phyloP scores from a whole-genome alignment of 2,329 filamentous ascomycete genomes.

The Thelonectria rubi region DNA sequence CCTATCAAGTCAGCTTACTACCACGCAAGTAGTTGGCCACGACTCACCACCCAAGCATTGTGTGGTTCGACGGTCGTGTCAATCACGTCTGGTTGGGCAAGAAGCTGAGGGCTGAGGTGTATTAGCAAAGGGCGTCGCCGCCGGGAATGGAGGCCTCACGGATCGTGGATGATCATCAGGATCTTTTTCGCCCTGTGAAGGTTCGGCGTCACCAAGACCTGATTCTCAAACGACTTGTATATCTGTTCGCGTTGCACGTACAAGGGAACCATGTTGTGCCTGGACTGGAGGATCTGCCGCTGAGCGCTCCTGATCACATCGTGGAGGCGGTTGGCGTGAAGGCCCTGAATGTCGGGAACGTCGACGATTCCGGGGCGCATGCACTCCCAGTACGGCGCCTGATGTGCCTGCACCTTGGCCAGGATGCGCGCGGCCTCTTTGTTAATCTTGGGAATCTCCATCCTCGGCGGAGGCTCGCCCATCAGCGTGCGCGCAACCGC shows the following conservation, averaged over 20 bases:
- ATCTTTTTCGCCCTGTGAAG: constrained; percentile 74
- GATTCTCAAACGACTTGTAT: constrained; percentile 82
- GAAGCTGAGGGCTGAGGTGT: constrained; percentile 68
- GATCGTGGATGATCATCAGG: constrained; percentile 89
- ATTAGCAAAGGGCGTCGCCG: constrained; percentile 20
- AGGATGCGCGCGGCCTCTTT: constrained; percentile 65
- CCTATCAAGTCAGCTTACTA: constrained; percentile 58
- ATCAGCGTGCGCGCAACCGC: constrained; percentile 93
- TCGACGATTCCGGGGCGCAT: constrained; percentile 76
- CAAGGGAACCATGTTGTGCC: constrained; percentile 80
- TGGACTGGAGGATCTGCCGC: constrained; percentile 73
- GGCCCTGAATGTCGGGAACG: constrained; percentile 59
- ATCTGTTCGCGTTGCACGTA: constrained; percentile 79
- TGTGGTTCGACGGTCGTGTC: constrained; percentile 81
- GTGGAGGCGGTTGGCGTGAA: constrained; percentile 73
- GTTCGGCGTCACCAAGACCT: constrained; percentile 82
- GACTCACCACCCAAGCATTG: constrained; percentile 85
- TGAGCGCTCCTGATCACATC: constrained; percentile 85
- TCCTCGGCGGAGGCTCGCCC: constrained; percentile 84
- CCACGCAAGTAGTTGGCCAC: not conserved
- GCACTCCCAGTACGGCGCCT: constrained; percentile 84
- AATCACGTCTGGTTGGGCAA: constrained; percentile 72
- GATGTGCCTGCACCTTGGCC: constrained; percentile 66
- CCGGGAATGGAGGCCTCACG: constrained; percentile 62
- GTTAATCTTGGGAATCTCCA: constrained; percentile 65